Base-by-base conservation (phyloP, 2,329 filamentous ascomycete genomes). In the Pseudogymnoascus sp. region DNA sequence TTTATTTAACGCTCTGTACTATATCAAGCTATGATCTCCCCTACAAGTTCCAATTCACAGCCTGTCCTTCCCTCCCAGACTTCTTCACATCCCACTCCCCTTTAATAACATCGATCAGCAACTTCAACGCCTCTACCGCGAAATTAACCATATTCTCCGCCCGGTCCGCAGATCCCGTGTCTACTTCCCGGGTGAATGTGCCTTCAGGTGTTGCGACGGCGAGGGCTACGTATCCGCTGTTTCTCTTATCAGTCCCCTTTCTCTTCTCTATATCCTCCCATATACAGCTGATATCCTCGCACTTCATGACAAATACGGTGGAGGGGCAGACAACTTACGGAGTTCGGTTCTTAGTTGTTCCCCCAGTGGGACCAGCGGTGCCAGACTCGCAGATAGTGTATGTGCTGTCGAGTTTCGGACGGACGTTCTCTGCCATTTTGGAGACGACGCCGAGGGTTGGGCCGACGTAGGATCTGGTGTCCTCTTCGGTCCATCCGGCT, bases 101-200 rank as follows among this genome's bases (percentile, higher is more conserved):
- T 23, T 68, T 78, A 42, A 87, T 77, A 36, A 84, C 80, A 74
- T 87, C 84, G 68, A 76, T 78, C 66, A 87, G 71, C 65, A 87
- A 70, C 69, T 71, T 79, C 75, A 87, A 73, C 23, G 76, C 83
- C 72, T 84, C 84, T 2, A 78, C 76, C 0, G 85, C 84, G 77
- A 88, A 88, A 38, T 73, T 72, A 64, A 87, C 77, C 85, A 88
- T 88, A 69, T 88, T 88, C 60, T 68, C 80, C 69, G 83, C 80
- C 63, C 85, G 75, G 69, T 87, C 79, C 2, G 72, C 76, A 7
- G 80, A 72, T 6, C 80, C 82, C 1, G 84, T 87, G 61, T 83
- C 78, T 28, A 84, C 68, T 72, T 88, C 85, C 62, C 77, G 78
- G 62, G 77, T 82, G 64, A 79, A 77, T 0, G 77, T 80, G 0